Base-by-base conservation (phyloP, 345 rosid species). In the Bruguiera parviflora region DNA sequence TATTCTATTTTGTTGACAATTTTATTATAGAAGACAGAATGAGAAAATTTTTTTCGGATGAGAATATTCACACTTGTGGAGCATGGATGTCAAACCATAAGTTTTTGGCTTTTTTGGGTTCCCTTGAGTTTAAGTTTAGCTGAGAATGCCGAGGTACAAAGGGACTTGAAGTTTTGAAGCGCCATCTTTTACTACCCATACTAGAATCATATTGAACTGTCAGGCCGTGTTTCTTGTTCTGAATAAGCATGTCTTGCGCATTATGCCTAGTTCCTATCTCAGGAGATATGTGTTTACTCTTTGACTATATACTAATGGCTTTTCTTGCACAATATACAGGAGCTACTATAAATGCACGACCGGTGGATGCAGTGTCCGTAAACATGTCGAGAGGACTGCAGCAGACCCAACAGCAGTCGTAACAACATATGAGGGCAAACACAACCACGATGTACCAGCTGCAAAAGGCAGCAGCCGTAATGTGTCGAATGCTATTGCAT, bases 381-480 rank as follows among this genome's bases (percentile, higher is more conserved):
- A 94, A 76, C 99, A 89, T 67, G 88, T 94, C 2, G 97, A 94
- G 84, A 86, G 97, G 80, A 96, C 96, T 70, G 87, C 96, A 10
- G 75, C 88, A 1, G 93, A 94, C 70, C 84, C 87, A 21, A 84
- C 83, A 64, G 92, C 97, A 1, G 97, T 94, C 22, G 79, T 91
- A 76, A 94, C 98, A 47, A 91, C 97, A 9, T 95, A 95, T 0
- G 97, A 91, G 70, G 97, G 97, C 28, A 95, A 95, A 72, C 99
- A 95, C 64, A 91, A 85, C 70, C 99, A 91, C 67, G 83, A 84
- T 15, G 81, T 89, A 64, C 99, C 96, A 13, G 84, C 84, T 37
- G 87, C 92, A 49, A 87, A 86, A 82, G 79, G 77, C 65, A 80
- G 88, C 64, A 78, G 82, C 70, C 84, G 82, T 58, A 71, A 67